A percentile compares a stretch with the other conserved stretches of the same genome.
phyloP scores from a whole-genome alignment of 345 rosid species.

The Boechera stricta region DNA sequence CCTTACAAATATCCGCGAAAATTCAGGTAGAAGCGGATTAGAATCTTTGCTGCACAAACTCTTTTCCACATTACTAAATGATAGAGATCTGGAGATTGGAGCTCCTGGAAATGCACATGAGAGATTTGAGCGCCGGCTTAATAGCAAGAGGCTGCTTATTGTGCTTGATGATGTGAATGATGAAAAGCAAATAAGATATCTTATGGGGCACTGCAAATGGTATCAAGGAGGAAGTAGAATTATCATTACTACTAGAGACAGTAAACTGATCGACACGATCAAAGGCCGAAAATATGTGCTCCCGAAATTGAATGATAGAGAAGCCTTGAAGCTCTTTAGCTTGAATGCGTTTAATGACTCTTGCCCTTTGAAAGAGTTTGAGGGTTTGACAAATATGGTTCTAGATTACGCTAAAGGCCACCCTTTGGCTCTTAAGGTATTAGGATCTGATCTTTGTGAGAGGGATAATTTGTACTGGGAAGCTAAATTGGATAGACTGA shows the following conservation, averaged over 20 bases:
- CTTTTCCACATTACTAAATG: conserved; percentile 20
- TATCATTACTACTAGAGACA: conserved; percentile 47
- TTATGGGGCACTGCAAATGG: conserved; percentile 39
- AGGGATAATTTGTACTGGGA: conserved; percentile 38
- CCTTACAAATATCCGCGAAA: conserved; percentile 52
- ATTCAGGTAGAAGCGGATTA: conserved; percentile 18
- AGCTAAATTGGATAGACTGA: conserved; percentile 36
- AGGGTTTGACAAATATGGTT: conserved; percentile 35
- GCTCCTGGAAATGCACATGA: conserved; percentile 43
- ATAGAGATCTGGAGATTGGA: conserved; percentile 17
- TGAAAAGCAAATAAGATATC: conserved; percentile 24
- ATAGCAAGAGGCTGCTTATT: conserved; percentile 41
- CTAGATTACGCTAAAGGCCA: conserved; percentile 47
- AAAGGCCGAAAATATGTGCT: conserved; percentile 42
- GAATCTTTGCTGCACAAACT: conserved; percentile 34
- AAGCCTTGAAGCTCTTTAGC: conserved; percentile 47
- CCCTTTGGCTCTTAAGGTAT: conserved; percentile 53
- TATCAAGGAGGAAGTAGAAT: conserved; percentile 46
- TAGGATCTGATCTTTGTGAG: conserved; percentile 44
- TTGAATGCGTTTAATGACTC: conserved; percentile 32
- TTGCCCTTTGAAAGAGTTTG: conserved; percentile 19
- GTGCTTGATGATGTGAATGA: conserved; percentile 50
- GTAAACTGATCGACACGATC: conserved; percentile 37
- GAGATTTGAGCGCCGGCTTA: conserved; percentile 32
- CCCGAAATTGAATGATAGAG: conserved; percentile 27